These are phyloP conservation scores for Termitomyces sp. DNA, from an alignment of 768 basidiomycete species.

Conservation along the genomic window DNA sequence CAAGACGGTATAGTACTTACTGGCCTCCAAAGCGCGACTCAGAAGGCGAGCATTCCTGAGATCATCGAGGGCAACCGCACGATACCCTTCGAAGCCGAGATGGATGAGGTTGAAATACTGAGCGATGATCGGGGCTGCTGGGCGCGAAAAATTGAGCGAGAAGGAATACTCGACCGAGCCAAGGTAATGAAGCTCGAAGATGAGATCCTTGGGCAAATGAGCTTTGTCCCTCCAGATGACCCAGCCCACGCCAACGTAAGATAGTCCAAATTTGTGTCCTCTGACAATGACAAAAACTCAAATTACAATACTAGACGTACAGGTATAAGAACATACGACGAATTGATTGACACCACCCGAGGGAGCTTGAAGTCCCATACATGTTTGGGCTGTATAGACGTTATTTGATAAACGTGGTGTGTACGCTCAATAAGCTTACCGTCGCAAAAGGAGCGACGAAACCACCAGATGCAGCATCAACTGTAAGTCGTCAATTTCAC, in stretches of 20 bases:
- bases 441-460: slow-evolving; percentile 64
- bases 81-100: slow-evolving; percentile 56
- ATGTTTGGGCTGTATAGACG: slow-evolving; percentile 40
- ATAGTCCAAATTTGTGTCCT: slow-evolving; percentile 59
- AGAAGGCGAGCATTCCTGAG: slow-evolving; percentile 59
- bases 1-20: slow-evolving; percentile 46
- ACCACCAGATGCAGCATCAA: slow-evolving; percentile 64
- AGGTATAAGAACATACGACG: slow-evolving; percentile 30
- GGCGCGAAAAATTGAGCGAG: slow-evolving; percentile 58
- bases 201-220: slow-evolving; percentile 63
- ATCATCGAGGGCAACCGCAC: slow-evolving; percentile 41
- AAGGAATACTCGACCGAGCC: slow-evolving; percentile 71
- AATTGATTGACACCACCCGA: slow-evolving; percentile 58
- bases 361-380: slow-evolving; percentile 62
- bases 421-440: slow-evolving; percentile 15
- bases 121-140: slow-evolving; percentile 58
- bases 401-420: slow-evolving; percentile 21
- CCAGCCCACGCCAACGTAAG: slow-evolving; percentile 64
- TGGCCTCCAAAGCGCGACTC: slow-evolving; percentile 55
- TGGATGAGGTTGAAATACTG: slow-evolving; percentile 64
- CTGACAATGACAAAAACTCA: slow-evolving; percentile 22
- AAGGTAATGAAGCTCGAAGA: slow-evolving; percentile 63
- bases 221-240: slow-evolving; percentile 61
- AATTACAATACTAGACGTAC: no score
- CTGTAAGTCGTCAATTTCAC: slow-evolving; percentile 32